These are phyloP conservation scores for Vigna unguiculata DNA, from an alignment of 306 rosid genomes.

Conservation along the genomic window DNA sequence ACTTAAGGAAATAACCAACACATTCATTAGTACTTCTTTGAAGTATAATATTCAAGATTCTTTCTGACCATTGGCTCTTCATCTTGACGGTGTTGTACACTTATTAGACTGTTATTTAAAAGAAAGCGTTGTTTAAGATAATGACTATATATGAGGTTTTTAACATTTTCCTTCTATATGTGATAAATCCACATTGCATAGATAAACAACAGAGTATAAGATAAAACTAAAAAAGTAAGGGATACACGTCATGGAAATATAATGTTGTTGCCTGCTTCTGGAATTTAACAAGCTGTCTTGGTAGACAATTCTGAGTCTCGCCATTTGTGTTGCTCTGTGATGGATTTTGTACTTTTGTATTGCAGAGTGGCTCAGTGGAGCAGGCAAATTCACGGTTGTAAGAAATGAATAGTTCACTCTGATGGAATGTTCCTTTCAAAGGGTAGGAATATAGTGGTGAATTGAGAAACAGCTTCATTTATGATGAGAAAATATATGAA, in stretches of 20 bases:
- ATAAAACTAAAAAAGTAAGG: background rate
- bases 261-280: background rate
- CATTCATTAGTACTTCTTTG: constrained; percentile 3
- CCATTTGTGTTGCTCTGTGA: constrained; percentile 34
- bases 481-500: background rate
- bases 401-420: constrained; percentile 7
- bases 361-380: constrained; percentile 53
- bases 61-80: background rate
- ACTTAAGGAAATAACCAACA: background rate
- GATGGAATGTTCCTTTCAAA: background rate
- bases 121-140: background rate
- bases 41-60: background rate
- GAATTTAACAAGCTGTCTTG: background rate
- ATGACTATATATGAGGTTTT: background rate
- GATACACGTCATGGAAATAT: background rate
- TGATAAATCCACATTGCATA: background rate
- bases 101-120: background rate
- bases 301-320: background rate
- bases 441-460: constrained; percentile 22
- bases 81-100: background rate
- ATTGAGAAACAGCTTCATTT: constrained; percentile 25
- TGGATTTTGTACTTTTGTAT: constrained; percentile 34
- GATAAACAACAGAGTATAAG: background rate
- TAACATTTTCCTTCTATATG: background rate
- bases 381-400: constrained; percentile 50